Base-by-base conservation (phyloP, 768 basidiomycete genomes). In the Roridomyces roridus region DNA sequence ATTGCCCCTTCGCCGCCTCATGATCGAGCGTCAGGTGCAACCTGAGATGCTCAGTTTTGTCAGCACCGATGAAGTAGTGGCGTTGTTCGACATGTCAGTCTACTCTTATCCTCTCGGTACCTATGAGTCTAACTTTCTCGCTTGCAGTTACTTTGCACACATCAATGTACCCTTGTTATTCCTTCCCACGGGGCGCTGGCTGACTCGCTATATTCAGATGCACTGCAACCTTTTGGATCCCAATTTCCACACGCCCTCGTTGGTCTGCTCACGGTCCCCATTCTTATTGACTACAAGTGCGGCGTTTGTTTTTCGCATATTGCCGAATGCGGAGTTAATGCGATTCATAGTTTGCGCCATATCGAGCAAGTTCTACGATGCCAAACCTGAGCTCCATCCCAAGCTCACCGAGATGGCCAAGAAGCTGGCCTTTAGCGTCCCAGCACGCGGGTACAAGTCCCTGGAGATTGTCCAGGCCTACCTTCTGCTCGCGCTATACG, bases 381-480 rank as follows among this genome's bases (percentile, higher is more conserved):
- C 81, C 31, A 88, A 91, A 28, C 86, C 91, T 14, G 95, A 96
- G 25, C 81, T 98, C 14, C 91, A 96, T 63, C 75, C 84, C 2
- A 85, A 84, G 49, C 79, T 98, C 42, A 82, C 89, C 1, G 92
- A 93, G 52, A 81, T 95, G 29, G 89, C 91, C 3, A 91, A 92
- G 67, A 89, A 91, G 64, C 84, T 98, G 18, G 91, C 96, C 0
- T 98, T 96, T 72, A 85, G 79, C 57, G 91, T 94, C 14, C 91
- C 92, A 18, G 91, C 90, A 15, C 80, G 82, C 59, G 93, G 93
- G 0, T 94, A 92, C 78, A 96, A 96, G 72, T 91, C 88, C n/a
- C 85, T 94, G 40, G 94, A 95, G 74, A 94, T 96, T 57, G 92
- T 96, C 5, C 96, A 99, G 68, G 96, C 94, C 0, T 99, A 97